Base-by-base conservation (phyloP, 331 rosid species). In the Rosa hybrid region DNA sequence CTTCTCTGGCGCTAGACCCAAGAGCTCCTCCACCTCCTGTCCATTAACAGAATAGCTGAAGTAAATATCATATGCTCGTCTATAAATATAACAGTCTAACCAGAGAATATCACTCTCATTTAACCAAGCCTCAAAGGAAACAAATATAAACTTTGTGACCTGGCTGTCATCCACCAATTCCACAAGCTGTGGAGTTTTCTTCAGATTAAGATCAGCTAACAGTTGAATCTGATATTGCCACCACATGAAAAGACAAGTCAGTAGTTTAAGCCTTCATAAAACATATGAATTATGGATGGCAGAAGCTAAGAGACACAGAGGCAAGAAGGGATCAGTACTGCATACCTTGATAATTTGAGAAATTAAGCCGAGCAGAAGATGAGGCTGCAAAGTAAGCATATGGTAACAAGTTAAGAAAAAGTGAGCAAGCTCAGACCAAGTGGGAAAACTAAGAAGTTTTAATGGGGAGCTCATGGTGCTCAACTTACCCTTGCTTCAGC, bases 1-100 rank as follows among this genome's bases (percentile, higher is more conserved):
- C 89, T 96, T 96, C 54, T 96, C 99, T 16, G 98, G 99, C 39
- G 99, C 78, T 82, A 96, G 92, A 77, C 92, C 90, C 76, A 96
- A 72, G 82, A 96, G 99, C 88, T 96, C 99, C 87, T 96, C 99
- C 87, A 92, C 99, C 20, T 96, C 99, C 99, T 96, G 94, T 79
- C 63, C 83, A 64, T 60, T 68, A 45, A 62, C 62, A 78, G 18
- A 34, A 44, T 21, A 82, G 42, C 48, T 23, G 70, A 39, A 84
- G 48, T 75, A 18, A 84, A 41, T 46, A 69, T 50, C 38, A 16
- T 12, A 8, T 21, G 42, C 27, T 39, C 72, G 41, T 50, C 30
- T 7, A 51, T 34, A 3, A 34, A 44, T 12, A 2, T 25, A 38
- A 13, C 4, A 63, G 25, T 18, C 45, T 51, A n/a, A 16, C 62